Percentiles rank a stretch among this genome's conserved stretches.
phyloP scores from a whole-genome alignment of 306 rosid genomes.

The Cotoneaster glaucophyllus region DNA sequence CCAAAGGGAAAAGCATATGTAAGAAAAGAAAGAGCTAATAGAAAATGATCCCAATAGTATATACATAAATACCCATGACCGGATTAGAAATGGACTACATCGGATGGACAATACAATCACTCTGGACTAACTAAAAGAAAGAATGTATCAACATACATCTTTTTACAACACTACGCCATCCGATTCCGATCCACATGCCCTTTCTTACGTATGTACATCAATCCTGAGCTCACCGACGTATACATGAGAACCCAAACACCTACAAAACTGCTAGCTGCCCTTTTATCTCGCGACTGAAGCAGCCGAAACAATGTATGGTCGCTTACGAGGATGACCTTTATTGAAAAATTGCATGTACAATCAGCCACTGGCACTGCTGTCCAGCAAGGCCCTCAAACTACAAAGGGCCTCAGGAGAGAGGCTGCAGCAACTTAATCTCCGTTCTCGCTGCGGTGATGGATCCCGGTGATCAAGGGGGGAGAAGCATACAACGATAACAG shows the following conservation, averaged over 20 bases:
- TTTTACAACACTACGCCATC: conserved; percentile 32
- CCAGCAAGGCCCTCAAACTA: conserved; percentile 76
- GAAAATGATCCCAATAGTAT: background rate
- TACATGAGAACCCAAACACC: background rate
- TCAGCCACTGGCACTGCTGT: conserved; percentile 52
- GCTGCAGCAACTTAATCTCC: conserved; percentile 66
- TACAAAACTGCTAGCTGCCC: conserved; percentile 52
- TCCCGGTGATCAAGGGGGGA: conserved; percentile 43
- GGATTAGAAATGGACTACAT: background rate
- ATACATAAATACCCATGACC: background rate
- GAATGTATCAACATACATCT: conserved; percentile 19
- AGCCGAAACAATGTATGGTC: conserved; percentile 34
- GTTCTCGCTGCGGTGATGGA: conserved; percentile 40
- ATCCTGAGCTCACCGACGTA: background rate
- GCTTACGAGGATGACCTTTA: conserved; percentile 8
- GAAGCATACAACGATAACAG: conserved; percentile 71
- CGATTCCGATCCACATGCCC: conserved; percentile 14
- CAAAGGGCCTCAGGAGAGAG: conserved; percentile 90
- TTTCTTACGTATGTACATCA: conserved; percentile 45
- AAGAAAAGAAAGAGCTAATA: background rate
- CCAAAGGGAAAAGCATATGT: background rate
- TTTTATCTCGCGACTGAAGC: conserved; percentile 50
- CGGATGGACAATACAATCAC: conserved; percentile 3
- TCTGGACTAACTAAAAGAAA: conserved; percentile 18
- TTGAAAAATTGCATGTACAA: conserved; percentile 10